Conservation (phyloP, 139 green algal species). For the Mesotaenium endlicherianum region DNA sequence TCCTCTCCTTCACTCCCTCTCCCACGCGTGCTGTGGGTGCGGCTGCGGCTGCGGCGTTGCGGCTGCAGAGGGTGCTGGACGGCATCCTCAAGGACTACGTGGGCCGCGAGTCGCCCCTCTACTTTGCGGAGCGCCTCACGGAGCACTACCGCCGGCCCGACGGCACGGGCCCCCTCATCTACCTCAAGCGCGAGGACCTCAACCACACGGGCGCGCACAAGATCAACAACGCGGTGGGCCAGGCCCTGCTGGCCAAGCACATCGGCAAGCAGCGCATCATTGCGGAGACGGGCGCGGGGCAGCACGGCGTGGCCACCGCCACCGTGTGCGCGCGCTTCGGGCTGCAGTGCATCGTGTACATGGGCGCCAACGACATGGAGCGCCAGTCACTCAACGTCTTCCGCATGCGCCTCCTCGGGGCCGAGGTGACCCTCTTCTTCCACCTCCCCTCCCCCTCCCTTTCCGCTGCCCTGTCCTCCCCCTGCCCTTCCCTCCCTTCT, state of each 20-base stretch:
- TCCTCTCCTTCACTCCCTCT: not conserved
- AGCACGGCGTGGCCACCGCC: conserved; percentile 97
- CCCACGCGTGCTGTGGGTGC: too few species aligned
- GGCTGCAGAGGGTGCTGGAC: conserved; percentile 78
- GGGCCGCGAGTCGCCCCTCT: conserved; percentile 86
- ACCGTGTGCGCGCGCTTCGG: conserved; percentile 93
- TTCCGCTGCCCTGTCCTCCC: too few species aligned
- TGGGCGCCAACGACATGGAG: conserved; percentile 96
- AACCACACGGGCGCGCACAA: conserved; percentile 99
- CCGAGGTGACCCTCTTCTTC: too few species aligned
- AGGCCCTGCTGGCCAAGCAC: conserved; percentile 58
- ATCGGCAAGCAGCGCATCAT: conserved; percentile 93
- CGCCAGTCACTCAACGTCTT: conserved; percentile 98
- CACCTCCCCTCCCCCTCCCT: too few species aligned
- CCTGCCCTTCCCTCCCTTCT: too few species aligned
- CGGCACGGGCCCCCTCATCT: conserved; percentile 78
- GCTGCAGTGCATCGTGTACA: conserved; percentile 97
- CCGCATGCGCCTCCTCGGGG: conserved; percentile 95
- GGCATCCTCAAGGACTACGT: conserved; percentile 93
- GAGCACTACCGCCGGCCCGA: conserved; percentile 73
- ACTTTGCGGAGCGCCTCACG: conserved; percentile 89
- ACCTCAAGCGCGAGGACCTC: conserved; percentile 97
- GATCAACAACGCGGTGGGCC: conserved; percentile 99
- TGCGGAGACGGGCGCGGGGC: conserved; percentile 95
- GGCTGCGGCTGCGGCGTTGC: too few species aligned